Evolutionary conservation across 768 basidiomycete genomes (phyloP), one percentile per base, ranked within the genome.

Genomic region (Phaeotremella fagi): DNA sequence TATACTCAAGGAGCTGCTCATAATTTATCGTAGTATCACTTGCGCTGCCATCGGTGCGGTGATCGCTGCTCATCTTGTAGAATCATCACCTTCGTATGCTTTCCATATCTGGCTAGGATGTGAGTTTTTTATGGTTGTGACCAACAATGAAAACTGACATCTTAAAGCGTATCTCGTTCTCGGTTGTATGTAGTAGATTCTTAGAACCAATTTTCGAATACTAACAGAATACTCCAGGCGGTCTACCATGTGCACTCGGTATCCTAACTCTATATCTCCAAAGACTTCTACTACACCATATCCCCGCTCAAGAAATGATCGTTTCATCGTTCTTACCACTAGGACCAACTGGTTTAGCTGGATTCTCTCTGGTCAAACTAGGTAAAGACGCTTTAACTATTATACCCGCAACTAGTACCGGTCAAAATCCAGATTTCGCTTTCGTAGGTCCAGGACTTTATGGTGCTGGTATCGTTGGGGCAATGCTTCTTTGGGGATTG

Each of bases 281-380:
- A 37, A 42, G 54, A 9, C 51, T 56, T 20, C 55, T 53, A 37
- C 50, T 57, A 18, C 59, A 61, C 51, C 59, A 61, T 47, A 61
- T 61, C 18, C 59, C 59, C 16, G 45, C 53, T 26, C 42, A 57
- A 35, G 59, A 61, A 35, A 50, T 47, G 15, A 57, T 61, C 36
- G 50, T 61, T 38, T 61, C 59, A 4, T 52, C 50, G 12, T 61
- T 61, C 50, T 51, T 61, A 15, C 59, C 59, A 20, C 59, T 61
- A 16, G 59, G 59, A 11, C 59, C 59, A 14, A 50, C 52, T 1
- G 57, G 57, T 33, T 48, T 59, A 18, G 57, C 54, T 15, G 57
- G 57, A 6, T 59, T 61, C 43, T 53, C 55, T 2, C 42, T 57
- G 35, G 48, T 61, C 6, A 56, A 57, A 29, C 46, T 61, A 14